A percentile compares a stretch with the other conserved stretches of the same genome.
Conservation (phyloP, 2,329 filamentous ascomycete species). For the Ophiocordyceps australis region DNA sequence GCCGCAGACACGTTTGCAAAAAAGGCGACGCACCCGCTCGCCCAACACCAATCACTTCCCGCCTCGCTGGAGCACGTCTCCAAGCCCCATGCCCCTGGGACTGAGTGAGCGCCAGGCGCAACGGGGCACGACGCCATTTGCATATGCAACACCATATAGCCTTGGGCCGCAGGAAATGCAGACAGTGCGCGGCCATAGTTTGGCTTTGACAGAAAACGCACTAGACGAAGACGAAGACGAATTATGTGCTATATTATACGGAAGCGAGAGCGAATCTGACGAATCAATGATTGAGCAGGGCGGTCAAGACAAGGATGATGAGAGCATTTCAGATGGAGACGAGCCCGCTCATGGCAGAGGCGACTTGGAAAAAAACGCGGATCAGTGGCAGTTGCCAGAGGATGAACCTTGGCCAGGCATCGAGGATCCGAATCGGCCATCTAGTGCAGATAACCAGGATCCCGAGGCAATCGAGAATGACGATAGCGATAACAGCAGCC, state of each 20-base stretch:
- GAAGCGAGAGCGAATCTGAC: conserved; percentile 16
- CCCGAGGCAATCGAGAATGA: conserved; percentile 13
- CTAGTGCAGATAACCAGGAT: conserved; percentile 32
- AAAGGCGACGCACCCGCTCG: conserved; percentile 38
- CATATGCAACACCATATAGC: conserved; percentile 62
- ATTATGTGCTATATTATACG: no score
- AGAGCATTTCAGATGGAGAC: conserved; percentile 9
- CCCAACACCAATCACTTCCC: conserved; percentile 35
- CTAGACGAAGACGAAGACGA: no score
- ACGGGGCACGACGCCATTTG: conserved; percentile 34
- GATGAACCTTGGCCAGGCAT: conserved; percentile 40
- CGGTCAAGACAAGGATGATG: conserved; percentile 7
- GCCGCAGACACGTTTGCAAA: conserved; percentile 15
- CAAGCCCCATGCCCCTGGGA: conserved; percentile 20
- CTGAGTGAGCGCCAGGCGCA: conserved; percentile 12
- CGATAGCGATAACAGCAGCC: conserved; percentile 23
- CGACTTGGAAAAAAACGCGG: conserved; percentile 7
- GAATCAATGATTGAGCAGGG: conserved; percentile 12
- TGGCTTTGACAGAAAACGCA: conserved; percentile 9
- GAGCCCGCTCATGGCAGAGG: conserved; percentile 9
- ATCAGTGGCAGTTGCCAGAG: conserved; percentile 21
- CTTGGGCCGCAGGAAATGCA: conserved; percentile 32
- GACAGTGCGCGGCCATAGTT: conserved; percentile 10
- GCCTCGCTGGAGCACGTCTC: conserved; percentile 34
- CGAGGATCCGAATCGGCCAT: conserved; percentile 26